These are phyloP conservation scores for Lonicera japonica DNA, from an alignment of 129 eudicot species.

Conservation along the genomic window DNA sequence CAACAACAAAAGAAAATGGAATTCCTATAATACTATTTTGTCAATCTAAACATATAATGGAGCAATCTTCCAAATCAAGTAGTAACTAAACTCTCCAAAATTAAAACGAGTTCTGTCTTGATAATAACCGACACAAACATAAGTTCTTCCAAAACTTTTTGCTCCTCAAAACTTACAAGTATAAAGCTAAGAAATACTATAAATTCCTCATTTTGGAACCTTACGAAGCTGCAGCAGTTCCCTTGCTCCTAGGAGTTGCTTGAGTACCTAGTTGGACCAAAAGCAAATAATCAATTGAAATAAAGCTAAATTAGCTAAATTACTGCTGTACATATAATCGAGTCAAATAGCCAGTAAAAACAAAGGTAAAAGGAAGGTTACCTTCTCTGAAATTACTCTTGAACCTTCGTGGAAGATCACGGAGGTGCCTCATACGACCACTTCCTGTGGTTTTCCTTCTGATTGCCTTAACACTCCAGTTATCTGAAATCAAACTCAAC, in stretches of 20 bases:
- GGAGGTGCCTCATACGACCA: constrained; percentile 71
- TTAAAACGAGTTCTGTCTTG: too few relatives aligned
- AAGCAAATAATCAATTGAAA: background rate
- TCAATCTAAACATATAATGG: too few relatives aligned
- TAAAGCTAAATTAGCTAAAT: background rate
- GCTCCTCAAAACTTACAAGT: too few relatives aligned
- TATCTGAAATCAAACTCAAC: constrained; percentile 21
- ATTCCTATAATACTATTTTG: too few relatives aligned
- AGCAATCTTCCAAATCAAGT: too few relatives aligned
- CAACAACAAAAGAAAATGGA: too few relatives aligned
- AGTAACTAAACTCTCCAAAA: too few relatives aligned
- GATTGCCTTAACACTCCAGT: constrained; percentile 53
- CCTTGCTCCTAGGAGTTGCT: constrained; percentile 68
- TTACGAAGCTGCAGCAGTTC: constrained; percentile 41
- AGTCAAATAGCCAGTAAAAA: background rate
- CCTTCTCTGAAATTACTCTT: constrained; percentile 69
- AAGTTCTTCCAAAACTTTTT: too few relatives aligned
- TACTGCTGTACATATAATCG: background rate
- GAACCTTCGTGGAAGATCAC: constrained; percentile 67
- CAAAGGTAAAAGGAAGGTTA: background rate
- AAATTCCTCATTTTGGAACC: constrained; percentile 11
- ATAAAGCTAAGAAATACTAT: background rate
- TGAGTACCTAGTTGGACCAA: constrained; percentile 37
- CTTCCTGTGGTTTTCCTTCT: constrained; percentile 73
- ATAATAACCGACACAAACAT: too few relatives aligned